Evolutionary conservation across 2,329 filamentous ascomycete genomes (phyloP), one percentile per base, ranked within the genome.

Genomic region (Fusarium torulosum): DNA sequence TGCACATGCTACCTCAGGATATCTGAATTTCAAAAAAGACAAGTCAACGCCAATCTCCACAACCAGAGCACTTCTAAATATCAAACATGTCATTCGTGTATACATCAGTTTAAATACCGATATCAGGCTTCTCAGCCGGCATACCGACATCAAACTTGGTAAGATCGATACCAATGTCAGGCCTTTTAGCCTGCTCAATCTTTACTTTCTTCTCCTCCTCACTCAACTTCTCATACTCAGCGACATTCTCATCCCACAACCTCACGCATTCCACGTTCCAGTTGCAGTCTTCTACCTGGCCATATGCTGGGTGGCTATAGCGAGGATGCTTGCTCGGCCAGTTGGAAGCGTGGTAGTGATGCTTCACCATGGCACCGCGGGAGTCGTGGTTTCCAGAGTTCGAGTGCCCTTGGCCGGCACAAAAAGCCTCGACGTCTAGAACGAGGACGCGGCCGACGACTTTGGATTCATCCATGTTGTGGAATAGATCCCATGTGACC

Each of bases 281-380:
- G 72, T 92, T 92, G 77, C 90, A 92, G 67, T 84, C 81, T 75
- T 92, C 90, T 0, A 92, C 89, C 75, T 91, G 88, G 7, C 88
- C 90, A 72, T 89, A 91, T 53, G 88, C 86, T 2, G 89, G 89
- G 74, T 92, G 90, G 45, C 82, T 88, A 78, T 85, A 90, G 29
- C 90, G 83, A 2, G 87, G 89, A 73, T 92, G 90, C 4, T 82
- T 81, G 52, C 84, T 85, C 4, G 90, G 90, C 90, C 90, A 92
- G 60, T 87, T 86, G 2, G 89, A 92, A 1, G 90, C 90, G 75
- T 92, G 90, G 72, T 91, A 93, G 76, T 92, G 89, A 74, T 93
- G 90, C 76, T 89, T 90, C 23, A 92, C 89, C 2, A 92, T 80
- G 3, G 90, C 90, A 20, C 84, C 84, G 50, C 88, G 82, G 2